Percentiles rank a stretch among this genome's conserved stretches.
Evolutionary conservation across 768 basidiomycete genomes (phyloP).

Genomic region (Phaffia tasmanica): DNA sequence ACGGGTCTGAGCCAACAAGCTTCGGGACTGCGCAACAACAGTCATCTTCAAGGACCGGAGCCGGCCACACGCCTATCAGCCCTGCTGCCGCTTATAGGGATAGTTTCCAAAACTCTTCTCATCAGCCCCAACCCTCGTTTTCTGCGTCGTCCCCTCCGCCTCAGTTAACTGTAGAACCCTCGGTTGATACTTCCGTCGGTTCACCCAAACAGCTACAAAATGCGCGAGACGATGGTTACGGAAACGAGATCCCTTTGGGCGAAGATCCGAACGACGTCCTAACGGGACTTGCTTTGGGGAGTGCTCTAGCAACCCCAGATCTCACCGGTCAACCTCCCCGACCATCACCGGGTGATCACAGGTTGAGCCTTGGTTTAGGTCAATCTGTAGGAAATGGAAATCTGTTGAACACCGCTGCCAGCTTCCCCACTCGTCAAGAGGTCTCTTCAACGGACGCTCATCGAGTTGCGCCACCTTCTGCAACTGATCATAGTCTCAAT

Average conservation of each 20-base stretch:
- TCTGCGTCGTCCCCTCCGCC: not conserved
- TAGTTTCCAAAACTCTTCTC: constrained; percentile 6
- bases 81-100: constrained; percentile 19
- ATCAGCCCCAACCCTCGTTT: not conserved
- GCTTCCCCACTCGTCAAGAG: too few species aligned
- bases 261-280: constrained; percentile 11
- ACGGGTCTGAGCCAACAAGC: too few species aligned
- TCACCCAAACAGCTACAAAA: too few species aligned
- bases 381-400: not conserved
- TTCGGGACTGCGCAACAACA: too few species aligned
- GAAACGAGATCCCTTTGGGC: constrained; percentile 23
- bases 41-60: too few species aligned
- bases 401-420: too few species aligned
- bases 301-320: not conserved
- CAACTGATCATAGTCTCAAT: too few species aligned
- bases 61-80: constrained; percentile 1
- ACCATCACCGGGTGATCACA: not conserved
- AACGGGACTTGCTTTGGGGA: not conserved
- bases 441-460: too few species aligned
- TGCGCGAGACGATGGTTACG: constrained; percentile 9
- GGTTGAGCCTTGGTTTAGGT: constrained; percentile 14
- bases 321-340: not conserved
- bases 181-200: not conserved
- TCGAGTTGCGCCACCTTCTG: too few species aligned
- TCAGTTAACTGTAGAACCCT: not conserved